Percentiles rank a stretch among this genome's conserved stretches.
phyloP scores from a whole-genome alignment of 306 rosid genomes.

The Quercus berberidifolia region DNA sequence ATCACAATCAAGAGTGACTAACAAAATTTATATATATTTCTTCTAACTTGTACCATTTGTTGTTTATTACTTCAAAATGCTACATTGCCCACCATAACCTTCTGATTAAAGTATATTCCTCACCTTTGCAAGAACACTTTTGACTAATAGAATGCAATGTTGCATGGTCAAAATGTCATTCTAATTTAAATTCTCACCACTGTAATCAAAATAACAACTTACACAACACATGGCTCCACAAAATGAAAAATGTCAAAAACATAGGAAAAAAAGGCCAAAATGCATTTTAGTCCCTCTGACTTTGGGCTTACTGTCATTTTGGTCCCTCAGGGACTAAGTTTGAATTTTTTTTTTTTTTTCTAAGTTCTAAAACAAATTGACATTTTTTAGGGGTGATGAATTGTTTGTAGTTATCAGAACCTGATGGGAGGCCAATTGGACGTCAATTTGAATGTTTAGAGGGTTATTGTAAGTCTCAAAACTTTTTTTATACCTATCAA shows the following conservation, averaged over 20 bases:
- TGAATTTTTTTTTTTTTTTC: too few relatives aligned
- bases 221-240: background rate
- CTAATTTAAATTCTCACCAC: background rate
- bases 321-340: too few relatives aligned
- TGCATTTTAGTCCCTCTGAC: too few relatives aligned
- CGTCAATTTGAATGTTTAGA: too few relatives aligned
- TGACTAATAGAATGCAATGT: background rate
- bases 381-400: too few relatives aligned
- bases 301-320: too few relatives aligned
- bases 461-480: too few relatives aligned
- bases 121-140: background rate
- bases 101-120: background rate
- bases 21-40: slow-evolving; percentile 13
- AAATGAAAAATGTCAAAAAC: background rate
- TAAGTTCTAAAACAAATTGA: too few relatives aligned
- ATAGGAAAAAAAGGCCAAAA: background rate
- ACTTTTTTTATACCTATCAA: too few relatives aligned
- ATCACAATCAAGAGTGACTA: slow-evolving; percentile 20
- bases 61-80: background rate
- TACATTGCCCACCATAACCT: background rate
- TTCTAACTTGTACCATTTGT: background rate
- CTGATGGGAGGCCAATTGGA: too few relatives aligned
- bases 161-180: background rate
- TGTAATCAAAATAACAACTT: background rate
- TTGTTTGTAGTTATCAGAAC: too few relatives aligned